Conservation (phyloP, 2,329 filamentous ascomycete species). For the Parastagonospora nodorum region DNA sequence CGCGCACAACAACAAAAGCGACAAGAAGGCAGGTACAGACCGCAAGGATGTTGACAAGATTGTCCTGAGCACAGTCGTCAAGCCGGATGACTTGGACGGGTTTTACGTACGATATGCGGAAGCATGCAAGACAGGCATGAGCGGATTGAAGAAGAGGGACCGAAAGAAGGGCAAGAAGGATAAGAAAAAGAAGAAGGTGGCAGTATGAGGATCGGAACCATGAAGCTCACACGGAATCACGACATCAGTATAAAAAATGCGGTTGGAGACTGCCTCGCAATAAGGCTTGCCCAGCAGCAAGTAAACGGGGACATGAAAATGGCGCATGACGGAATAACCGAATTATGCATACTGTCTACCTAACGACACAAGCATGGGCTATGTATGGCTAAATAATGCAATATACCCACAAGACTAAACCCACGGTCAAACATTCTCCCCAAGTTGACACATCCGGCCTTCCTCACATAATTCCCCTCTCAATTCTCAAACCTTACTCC, state of each 20-base stretch:
- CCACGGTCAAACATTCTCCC: neutral
- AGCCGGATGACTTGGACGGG: constrained; percentile 72
- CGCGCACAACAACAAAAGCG: constrained; percentile 75
- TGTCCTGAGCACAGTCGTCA: constrained; percentile 83
- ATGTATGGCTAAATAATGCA: neutral
- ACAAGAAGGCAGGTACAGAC: constrained; percentile 51
- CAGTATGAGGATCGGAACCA: constrained; percentile 25
- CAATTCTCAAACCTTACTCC: neutral
- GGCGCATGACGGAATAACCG: no score
- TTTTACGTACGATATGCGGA: constrained; percentile 91
- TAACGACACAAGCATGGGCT: no score
- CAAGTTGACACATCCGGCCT: neutral
- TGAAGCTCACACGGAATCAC: constrained; percentile 18
- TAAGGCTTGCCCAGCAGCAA: no score
- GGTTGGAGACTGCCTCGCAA: no score
- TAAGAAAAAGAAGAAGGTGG: constrained; percentile 69
- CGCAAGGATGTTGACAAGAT: constrained; percentile 60
- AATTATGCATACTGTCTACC: no score
- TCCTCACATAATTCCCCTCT: neutral
- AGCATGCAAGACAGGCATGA: constrained; percentile 87
- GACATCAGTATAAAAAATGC: neutral
- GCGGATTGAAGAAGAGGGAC: constrained; percentile 88
- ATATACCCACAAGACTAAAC: neutral
- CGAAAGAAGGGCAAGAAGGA: constrained; percentile 83
- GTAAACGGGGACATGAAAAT: no score